Evolutionary conservation across 1,284 basidiomycete genomes (phyloP).

Genomic region (Austroboletus sp.): DNA sequence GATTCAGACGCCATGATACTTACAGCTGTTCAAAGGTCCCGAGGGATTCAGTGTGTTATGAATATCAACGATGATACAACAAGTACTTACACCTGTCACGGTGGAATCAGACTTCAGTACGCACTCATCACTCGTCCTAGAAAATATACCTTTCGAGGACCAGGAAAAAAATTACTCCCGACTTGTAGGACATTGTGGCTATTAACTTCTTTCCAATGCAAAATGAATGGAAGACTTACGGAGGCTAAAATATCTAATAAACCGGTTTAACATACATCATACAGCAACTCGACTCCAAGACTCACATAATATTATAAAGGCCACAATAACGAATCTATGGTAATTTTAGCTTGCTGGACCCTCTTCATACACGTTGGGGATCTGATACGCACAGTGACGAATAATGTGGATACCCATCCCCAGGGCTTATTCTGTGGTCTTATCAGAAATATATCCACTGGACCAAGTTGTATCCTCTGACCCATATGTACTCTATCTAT

Average conservation of each 20-base stretch:
- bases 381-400: constrained; percentile 1
- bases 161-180: neutral
- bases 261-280: neutral
- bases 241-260: neutral
- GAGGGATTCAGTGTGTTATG: neutral
- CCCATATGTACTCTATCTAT: neutral
- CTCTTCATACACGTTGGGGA: no score
- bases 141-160: neutral
- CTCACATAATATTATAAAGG: neutral
- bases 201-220: no score
- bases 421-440: neutral
- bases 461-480: neutral
- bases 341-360: no score
- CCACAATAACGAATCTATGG: neutral
- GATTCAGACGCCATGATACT: neutral
- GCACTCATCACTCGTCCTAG: no score
- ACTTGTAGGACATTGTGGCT: neutral
- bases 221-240: neutral
- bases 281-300: no score
- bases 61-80: neutral
- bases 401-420: constrained; percentile 4
- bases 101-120: neutral
- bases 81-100: no score
- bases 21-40: neutral
- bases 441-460: neutral